Percentiles rank a stretch among this genome's conserved stretches.
These are phyloP conservation scores for Amborella trichopoda DNA, from an alignment of 164 flowering plant species.

Conservation along the genomic window DNA sequence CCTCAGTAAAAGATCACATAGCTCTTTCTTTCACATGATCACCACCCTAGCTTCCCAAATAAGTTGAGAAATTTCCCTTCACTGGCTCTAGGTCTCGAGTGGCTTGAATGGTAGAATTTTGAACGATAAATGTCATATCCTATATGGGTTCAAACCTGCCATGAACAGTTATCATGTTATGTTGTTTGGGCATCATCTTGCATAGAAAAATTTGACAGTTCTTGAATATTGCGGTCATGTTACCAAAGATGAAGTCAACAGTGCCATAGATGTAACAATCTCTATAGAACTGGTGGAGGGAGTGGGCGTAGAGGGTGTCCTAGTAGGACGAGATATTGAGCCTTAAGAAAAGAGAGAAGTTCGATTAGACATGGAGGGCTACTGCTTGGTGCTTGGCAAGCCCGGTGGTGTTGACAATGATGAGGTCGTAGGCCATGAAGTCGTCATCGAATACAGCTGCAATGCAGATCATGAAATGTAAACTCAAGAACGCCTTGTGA, in stretches of 20 bases:
- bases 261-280: conserved; percentile 61
- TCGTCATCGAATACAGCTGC: conserved; percentile 69
- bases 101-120: conserved; percentile 34
- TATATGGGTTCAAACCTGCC: conserved; percentile 26
- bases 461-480: too few species aligned
- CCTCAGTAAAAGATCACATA: too few species aligned
- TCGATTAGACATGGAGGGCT: conserved; percentile 65
- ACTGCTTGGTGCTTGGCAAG: conserved; percentile 71
- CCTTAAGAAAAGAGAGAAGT: conserved; percentile 44
- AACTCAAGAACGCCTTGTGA: too few species aligned
- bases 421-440: conserved; percentile 64
- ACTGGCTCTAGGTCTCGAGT: too few species aligned
- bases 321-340: conserved; percentile 77
- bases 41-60: conserved; percentile 46
- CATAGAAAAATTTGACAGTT: conserved; percentile 40
- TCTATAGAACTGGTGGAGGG: conserved; percentile 65
- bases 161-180: conserved; percentile 42
- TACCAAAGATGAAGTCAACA: conserved; percentile 83
- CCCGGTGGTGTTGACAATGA: conserved; percentile 74
- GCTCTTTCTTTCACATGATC: too few species aligned
- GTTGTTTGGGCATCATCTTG: conserved; percentile 36
- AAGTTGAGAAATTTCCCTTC: too few species aligned
- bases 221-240: conserved; percentile 58
- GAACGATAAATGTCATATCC: conserved; percentile 31
- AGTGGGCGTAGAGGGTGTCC: conserved; percentile 71